Evolutionary conservation across 306 rosid species (phyloP), one percentile per base, ranked within the genome.

Genomic region (Medicago arabica): DNA sequence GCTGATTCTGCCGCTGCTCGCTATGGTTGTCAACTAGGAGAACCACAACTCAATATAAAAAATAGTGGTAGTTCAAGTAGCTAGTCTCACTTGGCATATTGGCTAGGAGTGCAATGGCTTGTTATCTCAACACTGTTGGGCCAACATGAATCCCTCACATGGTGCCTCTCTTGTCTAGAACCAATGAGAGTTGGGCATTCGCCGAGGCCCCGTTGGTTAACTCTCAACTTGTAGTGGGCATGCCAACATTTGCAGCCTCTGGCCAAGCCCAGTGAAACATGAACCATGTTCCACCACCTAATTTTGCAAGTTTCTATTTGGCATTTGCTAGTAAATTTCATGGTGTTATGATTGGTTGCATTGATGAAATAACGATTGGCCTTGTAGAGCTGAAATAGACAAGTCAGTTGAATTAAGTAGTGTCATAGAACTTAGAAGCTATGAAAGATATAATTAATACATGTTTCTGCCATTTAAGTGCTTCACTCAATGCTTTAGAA

Each of bases 401-500:
- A 50, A 60, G 62, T 55, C 44, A 47, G 25, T 40, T 15, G 63
- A 65, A 67, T 43, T 74, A 70, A 69, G 62, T 71, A 9, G 62
- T 57, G 55, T 63, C 19, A 59, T 31, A 34, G 63, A 43, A 15
- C 19, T 49, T 31, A 34, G 64, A 43, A 15, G 55, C 47, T 39
- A 23, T 23, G 28, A 23, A 71, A 19, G 7, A n/a, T 55, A 71
- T 59, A 31, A 72, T 59, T 75, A 9, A 14, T 71, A 15, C 17
- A 36, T 47, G 17, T 18, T 71, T 71, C 39, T 53, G 34, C 63
- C 63, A 6, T 44, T 46, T 75, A 13, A 21, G 23, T 40, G 28
- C 40, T 50, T 54, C 67, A 0, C 31, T 71, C 75, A 38, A 47
- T 64, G 61, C 73, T 63, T 75, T 76, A 9, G 65, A 71, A 65